A percentile compares a stretch with the other conserved stretches of the same genome.
These are phyloP conservation scores for Hirsutella thompsonii DNA, from an alignment of 2,329 filamentous ascomycete species.

Conservation along the genomic window DNA sequence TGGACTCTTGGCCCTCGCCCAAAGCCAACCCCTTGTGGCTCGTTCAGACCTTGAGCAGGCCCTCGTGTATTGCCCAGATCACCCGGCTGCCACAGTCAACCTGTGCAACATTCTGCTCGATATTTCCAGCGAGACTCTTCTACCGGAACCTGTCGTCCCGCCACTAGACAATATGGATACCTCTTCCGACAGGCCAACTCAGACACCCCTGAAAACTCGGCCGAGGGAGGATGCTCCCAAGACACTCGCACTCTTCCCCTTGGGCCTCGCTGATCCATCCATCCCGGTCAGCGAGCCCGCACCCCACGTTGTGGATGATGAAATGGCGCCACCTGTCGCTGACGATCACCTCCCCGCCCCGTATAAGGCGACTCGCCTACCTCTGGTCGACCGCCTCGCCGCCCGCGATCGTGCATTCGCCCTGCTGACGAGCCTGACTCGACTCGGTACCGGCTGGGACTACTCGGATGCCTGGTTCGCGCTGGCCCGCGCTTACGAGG, in stretches of 20 bases:
- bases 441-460: constrained; percentile 80
- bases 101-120: constrained; percentile 79
- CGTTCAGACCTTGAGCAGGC: constrained; percentile 72
- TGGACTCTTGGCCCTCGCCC: constrained; percentile 52
- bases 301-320: too few species aligned
- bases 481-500: constrained; percentile 76
- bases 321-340: neutral
- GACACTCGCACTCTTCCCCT: neutral
- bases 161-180: constrained; percentile 17
- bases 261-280: neutral
- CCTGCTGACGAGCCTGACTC: constrained; percentile 70
- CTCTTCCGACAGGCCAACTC: constrained; percentile 3
- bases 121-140: constrained; percentile 59
- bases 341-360: constrained; percentile 33
- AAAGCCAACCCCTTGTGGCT: constrained; percentile 52
- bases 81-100: constrained; percentile 67
- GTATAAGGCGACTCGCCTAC: constrained; percentile 49
- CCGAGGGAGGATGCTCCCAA: neutral
- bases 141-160: constrained; percentile 43
- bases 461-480: constrained; percentile 87
- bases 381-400: constrained; percentile 69
- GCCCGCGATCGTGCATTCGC: constrained; percentile 81
- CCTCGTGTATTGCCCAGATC: constrained; percentile 65
- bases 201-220: neutral
- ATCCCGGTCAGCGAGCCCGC: constrained; percentile 6